Conservation (phyloP, 768 basidiomycete species). For the Rhizopogon vinicolor region DNA sequence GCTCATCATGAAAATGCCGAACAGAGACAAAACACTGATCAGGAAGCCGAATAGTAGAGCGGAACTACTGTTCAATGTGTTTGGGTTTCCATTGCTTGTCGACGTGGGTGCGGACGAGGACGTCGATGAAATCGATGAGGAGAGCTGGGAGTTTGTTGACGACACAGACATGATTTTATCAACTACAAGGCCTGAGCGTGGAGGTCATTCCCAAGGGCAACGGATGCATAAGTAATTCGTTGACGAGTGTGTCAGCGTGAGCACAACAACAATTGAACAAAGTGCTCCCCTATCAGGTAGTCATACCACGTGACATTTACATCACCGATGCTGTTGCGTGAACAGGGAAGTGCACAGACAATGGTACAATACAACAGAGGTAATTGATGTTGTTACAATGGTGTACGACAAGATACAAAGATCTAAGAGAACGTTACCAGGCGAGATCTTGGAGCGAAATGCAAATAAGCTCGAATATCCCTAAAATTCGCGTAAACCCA, state of each 20-base stretch:
- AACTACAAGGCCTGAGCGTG: background rate
- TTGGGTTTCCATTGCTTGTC: background rate
- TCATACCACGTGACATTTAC: background rate
- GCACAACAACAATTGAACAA: background rate
- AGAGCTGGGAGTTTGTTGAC: slow-evolving; percentile 7
- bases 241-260: background rate
- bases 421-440: slow-evolving; percentile 16
- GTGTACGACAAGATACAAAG: background rate
- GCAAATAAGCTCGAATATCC: background rate
- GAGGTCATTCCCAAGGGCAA: slow-evolving; percentile 11
- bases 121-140: slow-evolving; percentile 3
- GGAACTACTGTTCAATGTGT: slow-evolving; percentile 4
- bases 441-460: slow-evolving; percentile 12
- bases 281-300: background rate
- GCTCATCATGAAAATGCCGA: slow-evolving; percentile 24
- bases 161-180: slow-evolving; percentile 15
- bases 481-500: background rate
- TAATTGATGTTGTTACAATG: background rate
- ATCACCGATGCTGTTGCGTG: no score
- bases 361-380: background rate
- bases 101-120: background rate
- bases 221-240: background rate
- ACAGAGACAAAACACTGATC: slow-evolving; percentile 24
- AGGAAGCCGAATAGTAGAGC: slow-evolving; percentile 28
- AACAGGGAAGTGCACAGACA: no score